These are phyloP conservation scores for Coemansia guatemalensis DNA, from an alignment of 192 early-diverging fungal species.

Conservation along the genomic window DNA sequence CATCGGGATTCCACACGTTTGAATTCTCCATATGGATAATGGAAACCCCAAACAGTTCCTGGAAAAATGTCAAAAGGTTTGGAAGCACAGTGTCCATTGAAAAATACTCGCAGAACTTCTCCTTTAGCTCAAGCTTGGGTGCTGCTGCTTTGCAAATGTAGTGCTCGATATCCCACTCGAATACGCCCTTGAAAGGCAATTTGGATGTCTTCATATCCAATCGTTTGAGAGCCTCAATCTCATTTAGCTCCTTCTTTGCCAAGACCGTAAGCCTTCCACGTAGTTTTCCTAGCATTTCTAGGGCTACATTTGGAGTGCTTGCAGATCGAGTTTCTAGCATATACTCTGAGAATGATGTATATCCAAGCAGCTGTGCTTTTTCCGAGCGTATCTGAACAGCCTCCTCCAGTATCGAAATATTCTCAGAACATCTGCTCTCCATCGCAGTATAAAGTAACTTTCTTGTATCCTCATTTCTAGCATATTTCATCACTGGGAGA, in stretches of 20 bases:
- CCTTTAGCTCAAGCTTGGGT: constrained; percentile 60
- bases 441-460: constrained; percentile 4
- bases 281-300: constrained; percentile 32
- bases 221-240: constrained; percentile 53
- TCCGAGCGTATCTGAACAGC: constrained; percentile 49
- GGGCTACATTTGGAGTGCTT: constrained; percentile 59
- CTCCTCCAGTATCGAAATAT: constrained; percentile 56
- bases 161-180: constrained; percentile 68
- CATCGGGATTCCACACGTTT: constrained; percentile 69
- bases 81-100: constrained; percentile 53
- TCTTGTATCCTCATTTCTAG: neutral
- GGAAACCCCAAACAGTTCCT: constrained; percentile 60
- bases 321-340: constrained; percentile 71
- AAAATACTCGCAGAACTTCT: constrained; percentile 71
- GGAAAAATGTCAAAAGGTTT: constrained; percentile 64
- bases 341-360: constrained; percentile 60
- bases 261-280: constrained; percentile 42
- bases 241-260: constrained; percentile 55
- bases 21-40: constrained; percentile 58
- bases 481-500: constrained; percentile 2
- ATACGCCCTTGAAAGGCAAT: constrained; percentile 21
- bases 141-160: constrained; percentile 63
- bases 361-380: constrained; percentile 61
- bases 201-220: constrained; percentile 36
- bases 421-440: constrained; percentile 29